A percentile compares a stretch with the other conserved stretches of the same genome.
Conservation (phyloP, 192 early-diverging fungal species). For the Dissophora globulifera region DNA sequence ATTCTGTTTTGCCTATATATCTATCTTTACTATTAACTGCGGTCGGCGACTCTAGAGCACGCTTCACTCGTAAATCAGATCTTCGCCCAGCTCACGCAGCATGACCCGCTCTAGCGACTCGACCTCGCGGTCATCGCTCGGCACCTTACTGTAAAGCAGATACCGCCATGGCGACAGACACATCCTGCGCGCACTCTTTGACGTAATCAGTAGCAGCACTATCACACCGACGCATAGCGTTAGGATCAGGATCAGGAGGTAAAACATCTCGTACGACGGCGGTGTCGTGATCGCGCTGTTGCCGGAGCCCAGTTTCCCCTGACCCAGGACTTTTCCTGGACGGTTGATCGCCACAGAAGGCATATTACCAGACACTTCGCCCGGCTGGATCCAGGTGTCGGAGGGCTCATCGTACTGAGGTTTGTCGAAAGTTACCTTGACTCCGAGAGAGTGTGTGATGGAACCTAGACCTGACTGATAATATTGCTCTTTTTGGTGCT, state of each 20-base stretch:
- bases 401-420: neutral
- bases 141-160: conserved; percentile 22
- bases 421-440: conserved; percentile 9
- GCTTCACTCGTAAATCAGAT: conserved; percentile 28
- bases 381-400: conserved; percentile 3
- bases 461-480: too few species aligned
- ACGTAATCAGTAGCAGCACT: conserved; percentile 3
- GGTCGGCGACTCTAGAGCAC: too few species aligned
- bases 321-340: neutral
- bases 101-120: conserved; percentile 27
- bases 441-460: neutral
- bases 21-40: too few species aligned
- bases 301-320: neutral
- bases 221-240: conserved; percentile 4
- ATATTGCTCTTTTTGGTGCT: neutral
- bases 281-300: conserved; percentile 1
- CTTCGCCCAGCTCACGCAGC: conserved; percentile 34
- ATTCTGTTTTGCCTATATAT: too few species aligned
- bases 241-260: conserved; percentile 18
- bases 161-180: conserved; percentile 14
- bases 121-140: neutral
- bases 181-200: conserved; percentile 14
- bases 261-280: conserved; percentile 7
- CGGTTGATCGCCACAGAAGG: neutral
- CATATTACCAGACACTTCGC: neutral